Evolutionary conservation across 768 basidiomycete genomes (phyloP), one percentile per base, ranked within the genome.

Genomic region (Pholiota conissans): DNA sequence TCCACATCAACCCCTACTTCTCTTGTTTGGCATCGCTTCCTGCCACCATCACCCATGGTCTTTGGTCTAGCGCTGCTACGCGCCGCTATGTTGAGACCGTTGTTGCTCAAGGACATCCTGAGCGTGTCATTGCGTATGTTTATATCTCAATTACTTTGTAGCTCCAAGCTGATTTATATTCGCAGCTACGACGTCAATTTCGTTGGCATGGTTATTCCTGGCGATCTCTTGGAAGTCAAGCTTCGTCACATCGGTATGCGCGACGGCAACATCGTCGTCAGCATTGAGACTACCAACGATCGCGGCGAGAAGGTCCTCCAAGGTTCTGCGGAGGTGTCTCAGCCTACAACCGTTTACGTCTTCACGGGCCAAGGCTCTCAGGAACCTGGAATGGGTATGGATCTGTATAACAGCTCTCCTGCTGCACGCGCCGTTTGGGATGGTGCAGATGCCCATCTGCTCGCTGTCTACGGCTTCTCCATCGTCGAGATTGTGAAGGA

Each of bases 301-400:
- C 82, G 81, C 16, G 93, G 92, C 37, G 93, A 95, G 72, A 97
- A 93, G 75, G 93, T 99, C 56, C 79, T 99, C 29, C 85, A 89
- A 61, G 97, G 97, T 34, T 84, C 91, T 13, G 93, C 95, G 2
- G 94, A 98, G 71, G 94, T 98, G 59, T 86, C 86, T 2, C 97
- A 99, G 71, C 88, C 95, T 1, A 81, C 84, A 16, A 96, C 95
- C 5, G 93, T 92, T 30, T 98, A 98, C 63, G 94, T 97, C 64
- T 98, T 98, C 81, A 98, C 96, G 37, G 96, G 96, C 28, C 96
- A 98, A 71, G 96, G 96, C 55, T 98, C 95, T 5, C 96, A 98
- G 71, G 96, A 98, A 73, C 87, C 89, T 46, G 94, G 96, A 18
- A 98, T 99, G 97, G 97, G 97, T 18, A 98, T 99, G 95, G 95